Percentiles rank a stretch among this genome's conserved stretches.
phyloP scores from a whole-genome alignment of 257 asterid genomes.

The Primulina tabacum region DNA sequence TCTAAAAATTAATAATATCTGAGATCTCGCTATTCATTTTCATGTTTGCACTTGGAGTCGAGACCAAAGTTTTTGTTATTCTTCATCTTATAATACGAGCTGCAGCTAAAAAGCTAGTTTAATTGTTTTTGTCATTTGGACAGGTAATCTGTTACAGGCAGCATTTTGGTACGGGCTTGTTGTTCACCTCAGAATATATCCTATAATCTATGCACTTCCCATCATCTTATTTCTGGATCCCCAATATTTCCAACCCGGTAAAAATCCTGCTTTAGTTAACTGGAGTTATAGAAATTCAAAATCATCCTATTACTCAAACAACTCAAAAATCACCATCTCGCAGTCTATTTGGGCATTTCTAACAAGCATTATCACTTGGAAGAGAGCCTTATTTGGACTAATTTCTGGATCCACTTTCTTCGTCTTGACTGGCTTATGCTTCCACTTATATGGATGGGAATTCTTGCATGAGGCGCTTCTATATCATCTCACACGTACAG shows the following conservation, averaged over 20 bases:
- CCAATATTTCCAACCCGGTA: conserved; percentile 41
- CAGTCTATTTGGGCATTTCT: conserved; percentile 30
- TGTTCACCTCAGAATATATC: conserved; percentile 90
- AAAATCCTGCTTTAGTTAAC: conserved; percentile 52
- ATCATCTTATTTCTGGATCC: conserved; percentile 74
- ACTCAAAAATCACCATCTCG: conserved; percentile 25
- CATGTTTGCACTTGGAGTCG: conserved; percentile 4
- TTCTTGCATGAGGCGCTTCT: conserved; percentile 87
- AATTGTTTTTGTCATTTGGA: conserved; percentile 16
- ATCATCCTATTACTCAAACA: conserved; percentile 30
- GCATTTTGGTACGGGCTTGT: conserved; percentile 93
- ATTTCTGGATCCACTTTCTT: conserved; percentile 72
- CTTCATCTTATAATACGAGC: neutral
- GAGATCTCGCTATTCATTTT: neutral
- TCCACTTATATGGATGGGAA: conserved; percentile 76
- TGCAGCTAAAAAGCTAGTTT: neutral
- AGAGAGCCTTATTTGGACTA: conserved; percentile 68
- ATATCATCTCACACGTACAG: conserved; percentile 91
- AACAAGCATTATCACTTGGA: conserved; percentile 58
- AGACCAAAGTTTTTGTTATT: neutral
- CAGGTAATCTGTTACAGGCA: conserved; percentile 75
- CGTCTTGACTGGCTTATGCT: conserved; percentile 61
- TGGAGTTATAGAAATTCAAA: conserved; percentile 52
- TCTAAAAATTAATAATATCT: neutral
- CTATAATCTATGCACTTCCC: conserved; percentile 87